phyloP scores from a whole-genome alignment of 2,329 filamentous ascomycete genomes.

The Phialocephala subalpina region DNA sequence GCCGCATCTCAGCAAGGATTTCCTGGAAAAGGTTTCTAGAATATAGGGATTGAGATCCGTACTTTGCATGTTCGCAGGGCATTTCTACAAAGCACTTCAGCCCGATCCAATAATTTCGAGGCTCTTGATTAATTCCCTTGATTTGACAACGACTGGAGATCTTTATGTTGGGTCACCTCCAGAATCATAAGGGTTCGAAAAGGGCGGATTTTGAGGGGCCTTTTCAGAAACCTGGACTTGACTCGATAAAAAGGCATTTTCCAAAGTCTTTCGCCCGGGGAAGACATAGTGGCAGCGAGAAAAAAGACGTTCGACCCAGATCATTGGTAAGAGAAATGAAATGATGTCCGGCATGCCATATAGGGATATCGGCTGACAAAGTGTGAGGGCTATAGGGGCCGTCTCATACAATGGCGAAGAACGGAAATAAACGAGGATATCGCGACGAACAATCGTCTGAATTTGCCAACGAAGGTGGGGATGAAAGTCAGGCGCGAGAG shows the following conservation, averaged over 20 bases:
- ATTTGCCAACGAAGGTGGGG: background rate
- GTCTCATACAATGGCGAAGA: background rate
- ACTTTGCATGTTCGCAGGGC: background rate
- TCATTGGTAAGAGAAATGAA: background rate
- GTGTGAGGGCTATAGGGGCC: background rate
- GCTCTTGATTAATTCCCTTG: background rate
- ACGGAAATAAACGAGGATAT: background rate
- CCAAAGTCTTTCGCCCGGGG: background rate
- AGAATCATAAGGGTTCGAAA: background rate
- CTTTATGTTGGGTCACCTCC: background rate
- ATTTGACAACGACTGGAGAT: background rate
- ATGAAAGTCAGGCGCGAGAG: background rate
- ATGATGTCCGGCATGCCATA: background rate
- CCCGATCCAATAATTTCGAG: background rate
- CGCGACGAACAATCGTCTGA: background rate
- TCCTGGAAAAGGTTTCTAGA: background rate
- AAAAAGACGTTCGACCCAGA: background rate
- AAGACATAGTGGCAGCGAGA: background rate
- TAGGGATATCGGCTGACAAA: background rate
- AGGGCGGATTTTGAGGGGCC: background rate
- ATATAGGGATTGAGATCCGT: background rate
- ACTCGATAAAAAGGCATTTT: background rate
- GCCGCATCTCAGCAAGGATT: background rate
- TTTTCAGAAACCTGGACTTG: background rate
- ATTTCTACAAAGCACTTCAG: background rate